These are phyloP conservation scores for Cladobotryum protrusum DNA, from an alignment of 2,329 filamentous ascomycete species.

Conservation along the genomic window DNA sequence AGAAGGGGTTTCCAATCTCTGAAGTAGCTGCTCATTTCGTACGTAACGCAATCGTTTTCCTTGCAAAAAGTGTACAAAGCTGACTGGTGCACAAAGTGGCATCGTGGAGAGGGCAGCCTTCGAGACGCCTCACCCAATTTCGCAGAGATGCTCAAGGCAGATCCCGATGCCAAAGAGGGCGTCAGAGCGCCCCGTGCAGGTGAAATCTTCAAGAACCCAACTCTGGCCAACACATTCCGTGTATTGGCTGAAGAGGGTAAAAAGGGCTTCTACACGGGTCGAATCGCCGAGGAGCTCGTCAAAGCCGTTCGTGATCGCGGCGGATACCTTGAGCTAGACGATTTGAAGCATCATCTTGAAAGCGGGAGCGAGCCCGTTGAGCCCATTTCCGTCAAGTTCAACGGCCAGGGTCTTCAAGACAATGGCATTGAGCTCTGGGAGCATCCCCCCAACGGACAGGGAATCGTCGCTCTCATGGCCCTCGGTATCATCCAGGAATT, in stretches of 20 bases:
- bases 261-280: constrained; percentile 82
- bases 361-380: constrained; percentile 70
- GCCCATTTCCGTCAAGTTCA: constrained; percentile 76
- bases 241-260: constrained; percentile 74
- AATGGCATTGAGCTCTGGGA: constrained; percentile 80
- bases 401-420: constrained; percentile 48
- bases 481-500: constrained; percentile 86
- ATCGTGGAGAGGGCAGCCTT: constrained; percentile 54
- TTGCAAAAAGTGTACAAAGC: background rate
- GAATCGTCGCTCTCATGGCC: constrained; percentile 90
- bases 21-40: constrained; percentile 68
- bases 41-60: constrained; percentile 27
- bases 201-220: constrained; percentile 83
- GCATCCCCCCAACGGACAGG: constrained; percentile 93
- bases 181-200: constrained; percentile 70
- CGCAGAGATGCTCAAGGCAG: constrained; percentile 78
- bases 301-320: constrained; percentile 71
- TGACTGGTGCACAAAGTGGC: constrained; percentile 55
- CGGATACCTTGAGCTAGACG: constrained; percentile 70
- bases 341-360: constrained; percentile 68
- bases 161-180: constrained; percentile 60
- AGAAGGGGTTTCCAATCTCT: constrained; percentile 84
- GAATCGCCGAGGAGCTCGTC: constrained; percentile 73
- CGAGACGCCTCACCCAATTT: constrained; percentile 76
- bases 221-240: constrained; percentile 74